Evolutionary conservation across 2,329 filamentous ascomycete species (phyloP), one percentile per base, ranked within the genome.

Genomic region (Elsinoe ampelina): DNA sequence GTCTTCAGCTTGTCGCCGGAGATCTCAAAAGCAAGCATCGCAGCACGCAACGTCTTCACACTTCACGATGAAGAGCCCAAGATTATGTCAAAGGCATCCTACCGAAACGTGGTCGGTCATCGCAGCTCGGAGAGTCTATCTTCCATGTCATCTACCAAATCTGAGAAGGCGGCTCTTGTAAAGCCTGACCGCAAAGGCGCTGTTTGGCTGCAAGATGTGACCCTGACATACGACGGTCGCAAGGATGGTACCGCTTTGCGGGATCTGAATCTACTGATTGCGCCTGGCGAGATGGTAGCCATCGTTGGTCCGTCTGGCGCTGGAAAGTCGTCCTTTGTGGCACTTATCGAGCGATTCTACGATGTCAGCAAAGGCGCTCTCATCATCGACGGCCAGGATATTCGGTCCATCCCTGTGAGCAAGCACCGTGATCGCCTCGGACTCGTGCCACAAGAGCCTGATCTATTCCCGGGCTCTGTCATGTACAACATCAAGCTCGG

Each of bases 221-320:
- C 66, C 3, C 66, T 76, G 26, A 64, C 65, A 1, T 72, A 75
- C 55, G 63, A 65, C 12, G 62, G 64, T 4, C 70, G 71, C 26
- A 64, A 70, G 45, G 69, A 69, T 19, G 65, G 67, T 12, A 58
- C 62, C 6, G 66, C 79, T 0, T 69, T 84, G 5, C 68, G 71
- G 7, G 70, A 75, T 12, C 64, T 83, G 3, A 75, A 66, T 7
- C 71, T 85, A 30, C 68, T 68, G 0, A 75, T 76, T 3, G 63
- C 67, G 11, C 72, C 74, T 1, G 80, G 80, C 2, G 71, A 81
- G 55, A 82, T 78, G 0, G 70, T 84, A 1, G 73, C 72, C 1
- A 69, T 76, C 32, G 73, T 75, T 1, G 74, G 74, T 2, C 69
- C 72, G 15, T 73, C 71, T 41, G 74, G 74, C 10, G 72, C 73